Evolutionary conservation across 371 early-diverging fungal species (phyloP).

Genomic region (Mucor plumbeus): DNA sequence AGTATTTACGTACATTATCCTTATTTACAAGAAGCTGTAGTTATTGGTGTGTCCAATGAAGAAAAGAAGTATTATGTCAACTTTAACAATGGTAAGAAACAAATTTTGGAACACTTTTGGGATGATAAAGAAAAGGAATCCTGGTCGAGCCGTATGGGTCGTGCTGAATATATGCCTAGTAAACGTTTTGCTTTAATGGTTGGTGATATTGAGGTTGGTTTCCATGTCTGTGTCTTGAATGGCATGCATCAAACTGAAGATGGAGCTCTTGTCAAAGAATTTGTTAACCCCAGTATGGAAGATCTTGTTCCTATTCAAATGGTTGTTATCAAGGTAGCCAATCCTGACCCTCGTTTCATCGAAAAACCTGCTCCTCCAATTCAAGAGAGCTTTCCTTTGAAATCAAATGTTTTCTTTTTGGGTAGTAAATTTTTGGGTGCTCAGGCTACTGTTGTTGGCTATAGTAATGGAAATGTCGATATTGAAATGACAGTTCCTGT

Average conservation of each 20-base stretch:
- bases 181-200: conserved; percentile 70
- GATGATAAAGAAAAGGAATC: conserved; percentile 46
- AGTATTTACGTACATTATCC: conserved; percentile 83
- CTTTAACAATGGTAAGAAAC: conserved; percentile 42
- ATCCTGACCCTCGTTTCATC: conserved; percentile 76
- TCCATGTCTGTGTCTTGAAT: conserved; percentile 74
- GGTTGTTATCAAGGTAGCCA: conserved; percentile 61
- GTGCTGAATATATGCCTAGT: conserved; percentile 57
- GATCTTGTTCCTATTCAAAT: conserved; percentile 74
- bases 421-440: conserved; percentile 71
- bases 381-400: conserved; percentile 70
- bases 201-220: conserved; percentile 72
- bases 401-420: conserved; percentile 74
- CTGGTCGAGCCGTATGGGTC: conserved; percentile 68
- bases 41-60: conserved; percentile 78
- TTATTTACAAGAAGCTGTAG: conserved; percentile 80
- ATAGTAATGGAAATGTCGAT: conserved; percentile 54
- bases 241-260: conserved; percentile 75
- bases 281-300: conserved; percentile 67
- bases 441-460: conserved; percentile 72
- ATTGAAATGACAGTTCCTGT: conserved; percentile 53
- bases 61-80: conserved; percentile 67
- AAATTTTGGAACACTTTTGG: conserved; percentile 54
- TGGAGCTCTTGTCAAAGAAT: conserved; percentile 88
- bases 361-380: conserved; percentile 63